Percentiles rank a stretch among this genome's conserved stretches.
phyloP scores from a whole-genome alignment of 2,329 filamentous ascomycete species.

The Rhexocercosporidium sp. region DNA sequence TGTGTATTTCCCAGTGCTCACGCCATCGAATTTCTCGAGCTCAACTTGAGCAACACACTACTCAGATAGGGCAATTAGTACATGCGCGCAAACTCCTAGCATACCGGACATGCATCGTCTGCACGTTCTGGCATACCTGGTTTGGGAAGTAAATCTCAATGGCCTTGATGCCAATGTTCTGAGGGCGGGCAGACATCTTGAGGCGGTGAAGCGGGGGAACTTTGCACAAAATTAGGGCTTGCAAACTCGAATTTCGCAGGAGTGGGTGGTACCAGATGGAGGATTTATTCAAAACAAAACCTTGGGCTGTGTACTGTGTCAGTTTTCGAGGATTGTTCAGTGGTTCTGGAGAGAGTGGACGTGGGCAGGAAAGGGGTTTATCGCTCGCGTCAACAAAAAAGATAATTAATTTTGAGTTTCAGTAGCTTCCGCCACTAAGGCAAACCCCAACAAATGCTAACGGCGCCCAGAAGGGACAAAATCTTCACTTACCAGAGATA shows the following conservation, averaged over 20 bases:
- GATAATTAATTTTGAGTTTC: slow-evolving; percentile 1
- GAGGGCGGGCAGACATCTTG: slow-evolving; percentile 74
- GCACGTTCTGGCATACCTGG: slow-evolving; percentile 61
- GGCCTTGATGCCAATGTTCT: slow-evolving; percentile 93
- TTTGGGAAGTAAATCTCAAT: slow-evolving; percentile 88
- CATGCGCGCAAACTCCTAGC: neutral
- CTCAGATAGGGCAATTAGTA: slow-evolving; percentile 27
- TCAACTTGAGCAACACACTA: slow-evolving; percentile 85
- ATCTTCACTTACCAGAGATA: neutral
- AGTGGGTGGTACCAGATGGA: neutral
- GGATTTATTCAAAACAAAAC: neutral
- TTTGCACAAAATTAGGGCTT: slow-evolving; percentile 11
- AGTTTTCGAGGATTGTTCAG: neutral
- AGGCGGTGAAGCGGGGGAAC: slow-evolving; percentile 34
- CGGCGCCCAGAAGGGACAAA: neutral
- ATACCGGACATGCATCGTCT: neutral
- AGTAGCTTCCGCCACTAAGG: slow-evolving; percentile 17
- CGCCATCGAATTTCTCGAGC: slow-evolving; percentile 86
- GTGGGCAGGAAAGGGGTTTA: slow-evolving; percentile 4
- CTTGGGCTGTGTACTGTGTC: neutral
- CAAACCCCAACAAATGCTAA: slow-evolving; percentile 6
- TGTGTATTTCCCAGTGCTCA: slow-evolving; percentile 83
- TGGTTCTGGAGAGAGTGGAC: neutral
- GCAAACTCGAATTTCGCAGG: neutral
- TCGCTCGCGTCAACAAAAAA: slow-evolving; percentile 5